Percentiles rank a stretch among this genome's conserved stretches.
Conservation (phyloP, 176 grass and related monocot genomes). For the Dactylis glomerata region DNA sequence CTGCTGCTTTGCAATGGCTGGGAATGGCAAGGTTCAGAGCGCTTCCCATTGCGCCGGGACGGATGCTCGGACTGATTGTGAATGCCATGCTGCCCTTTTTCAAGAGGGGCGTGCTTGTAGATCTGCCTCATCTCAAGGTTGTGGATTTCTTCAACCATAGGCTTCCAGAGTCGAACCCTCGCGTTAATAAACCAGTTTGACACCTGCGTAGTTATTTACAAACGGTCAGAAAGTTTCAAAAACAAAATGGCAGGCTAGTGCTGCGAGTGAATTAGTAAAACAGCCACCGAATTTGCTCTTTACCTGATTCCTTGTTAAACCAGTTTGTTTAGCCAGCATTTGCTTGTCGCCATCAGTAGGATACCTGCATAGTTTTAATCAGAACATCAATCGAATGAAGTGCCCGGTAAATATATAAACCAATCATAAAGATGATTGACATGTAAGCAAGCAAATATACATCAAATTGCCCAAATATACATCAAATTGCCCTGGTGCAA, state of each 20-base stretch:
- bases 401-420: not conserved
- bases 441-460: too few species aligned
- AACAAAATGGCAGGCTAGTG: not conserved
- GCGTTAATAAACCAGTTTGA: constrained; percentile 99
- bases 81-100: constrained; percentile 30
- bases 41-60: constrained; percentile 44
- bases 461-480: not conserved
- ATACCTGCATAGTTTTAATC: constrained; percentile 44
- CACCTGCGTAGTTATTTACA: constrained; percentile 41
- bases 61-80: constrained; percentile 41
- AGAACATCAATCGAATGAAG: not conserved
- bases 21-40: constrained; percentile 36
- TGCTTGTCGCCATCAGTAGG: constrained; percentile 89
- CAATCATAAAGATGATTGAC: not conserved
- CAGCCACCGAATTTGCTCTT: not conserved
- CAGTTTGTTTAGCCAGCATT: constrained; percentile 86
- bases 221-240: not conserved
- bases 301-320: constrained; percentile 75
- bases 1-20: constrained; percentile 49
- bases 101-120: constrained; percentile 45
- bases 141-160: constrained; percentile 99
- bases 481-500: not conserved
- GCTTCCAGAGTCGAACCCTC: constrained; percentile 96
- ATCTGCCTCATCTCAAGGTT: constrained; percentile 76
- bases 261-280: not conserved